A percentile compares a stretch with the other conserved stretches of the same genome.
Conservation (phyloP, 768 basidiomycete genomes). For the Jaapia argillacea region DNA sequence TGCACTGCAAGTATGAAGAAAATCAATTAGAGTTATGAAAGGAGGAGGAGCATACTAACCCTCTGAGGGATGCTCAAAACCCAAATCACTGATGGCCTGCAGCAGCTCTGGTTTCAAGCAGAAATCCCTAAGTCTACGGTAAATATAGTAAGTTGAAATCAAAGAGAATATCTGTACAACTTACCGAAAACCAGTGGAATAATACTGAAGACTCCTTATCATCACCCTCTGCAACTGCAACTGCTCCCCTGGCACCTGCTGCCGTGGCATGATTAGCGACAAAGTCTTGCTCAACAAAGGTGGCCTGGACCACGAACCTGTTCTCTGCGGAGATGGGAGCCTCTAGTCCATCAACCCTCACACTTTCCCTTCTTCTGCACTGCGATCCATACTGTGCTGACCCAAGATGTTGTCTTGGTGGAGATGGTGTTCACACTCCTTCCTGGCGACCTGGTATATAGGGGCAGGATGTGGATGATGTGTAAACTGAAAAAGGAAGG, state of each 20-base stretch:
- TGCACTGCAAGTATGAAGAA: conserved; percentile 52
- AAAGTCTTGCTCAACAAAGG: conserved; percentile 79
- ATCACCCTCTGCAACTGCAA: conserved; percentile 39
- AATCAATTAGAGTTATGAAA: conserved; percentile 1
- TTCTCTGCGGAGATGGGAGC: no score
- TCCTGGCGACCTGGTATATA: no score
- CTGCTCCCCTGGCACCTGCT: conserved; percentile 32
- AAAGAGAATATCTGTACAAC: conserved; percentile 14
- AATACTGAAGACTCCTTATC: conserved; percentile 92
- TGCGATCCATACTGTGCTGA: no score
- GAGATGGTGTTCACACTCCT: no score
- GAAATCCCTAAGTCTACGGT: conserved; percentile 67
- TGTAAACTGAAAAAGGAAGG: no score
- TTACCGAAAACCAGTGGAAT: conserved; percentile 98
- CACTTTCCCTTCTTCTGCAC: no score
- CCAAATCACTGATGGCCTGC: conserved; percentile 97
- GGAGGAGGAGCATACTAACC: conserved; percentile 37
- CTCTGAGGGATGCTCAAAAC: conserved; percentile 99
- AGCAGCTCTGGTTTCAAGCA: conserved; percentile 94
- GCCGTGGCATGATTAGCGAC: conserved; percentile 46
- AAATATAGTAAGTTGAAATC: conserved; percentile 7
- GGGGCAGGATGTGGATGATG: no score
- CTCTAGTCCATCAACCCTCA: no score
- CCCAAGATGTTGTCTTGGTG: no score
- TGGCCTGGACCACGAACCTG: no score